Conservation (phyloP, 768 basidiomycete species). For the Podaxis carcinomalis region DNA sequence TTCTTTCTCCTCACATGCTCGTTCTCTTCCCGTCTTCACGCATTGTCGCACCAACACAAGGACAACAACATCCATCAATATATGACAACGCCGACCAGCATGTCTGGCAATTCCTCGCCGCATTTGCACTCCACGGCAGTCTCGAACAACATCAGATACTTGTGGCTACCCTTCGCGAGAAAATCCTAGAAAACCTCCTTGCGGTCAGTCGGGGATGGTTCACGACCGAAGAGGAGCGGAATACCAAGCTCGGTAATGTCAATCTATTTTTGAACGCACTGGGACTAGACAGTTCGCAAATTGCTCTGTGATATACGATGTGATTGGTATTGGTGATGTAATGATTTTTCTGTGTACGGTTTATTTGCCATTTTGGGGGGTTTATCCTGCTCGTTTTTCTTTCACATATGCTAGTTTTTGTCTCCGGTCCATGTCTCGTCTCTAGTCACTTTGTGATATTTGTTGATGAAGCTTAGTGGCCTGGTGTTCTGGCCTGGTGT, state of each 20-base stretch:
- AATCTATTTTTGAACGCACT: constrained; percentile 86
- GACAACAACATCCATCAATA: constrained; percentile 32
- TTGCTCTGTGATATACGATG: constrained; percentile 40
- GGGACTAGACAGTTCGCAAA: constrained; percentile 66
- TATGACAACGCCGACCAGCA: constrained; percentile 78
- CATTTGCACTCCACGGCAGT: constrained; percentile 80
- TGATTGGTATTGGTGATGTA: not conserved
- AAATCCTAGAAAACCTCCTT: constrained; percentile 87
- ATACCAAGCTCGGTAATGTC: constrained; percentile 84
- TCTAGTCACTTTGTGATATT: not conserved
- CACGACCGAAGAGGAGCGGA: constrained; percentile 66
- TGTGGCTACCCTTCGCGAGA: constrained; percentile 83
- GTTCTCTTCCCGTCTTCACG: constrained; percentile 89
- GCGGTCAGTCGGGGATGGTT: constrained; percentile 75
- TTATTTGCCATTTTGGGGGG: not conserved
- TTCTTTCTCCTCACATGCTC: constrained; percentile 72
- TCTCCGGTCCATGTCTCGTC: not conserved
- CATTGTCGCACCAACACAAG: constrained; percentile 33
- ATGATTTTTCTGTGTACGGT: not conserved
- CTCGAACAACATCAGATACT: constrained; percentile 86
- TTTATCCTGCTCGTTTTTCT: not conserved
- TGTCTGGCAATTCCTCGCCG: constrained; percentile 93
- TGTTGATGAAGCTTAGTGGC: not conserved
- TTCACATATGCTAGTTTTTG: not conserved
- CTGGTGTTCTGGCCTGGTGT: too few relatives aligned